Evolutionary conservation across 345 rosid genomes (phyloP).

Genomic region (Adansonia digitata): DNA sequence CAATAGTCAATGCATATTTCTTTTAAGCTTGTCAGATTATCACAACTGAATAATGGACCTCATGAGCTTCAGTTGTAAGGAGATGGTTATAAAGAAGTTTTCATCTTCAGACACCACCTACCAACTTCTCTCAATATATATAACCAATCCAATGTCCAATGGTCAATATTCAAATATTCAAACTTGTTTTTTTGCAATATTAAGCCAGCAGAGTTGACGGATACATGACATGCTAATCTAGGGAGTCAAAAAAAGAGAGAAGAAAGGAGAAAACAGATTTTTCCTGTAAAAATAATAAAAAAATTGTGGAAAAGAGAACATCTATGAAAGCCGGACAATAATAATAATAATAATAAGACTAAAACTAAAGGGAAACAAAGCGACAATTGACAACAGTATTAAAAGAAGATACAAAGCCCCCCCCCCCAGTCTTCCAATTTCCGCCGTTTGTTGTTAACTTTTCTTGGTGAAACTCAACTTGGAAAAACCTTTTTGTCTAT

Average conservation of each 20-base stretch:
- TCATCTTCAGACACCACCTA: background rate
- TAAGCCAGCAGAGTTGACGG: constrained; percentile 1
- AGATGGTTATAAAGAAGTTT: background rate
- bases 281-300: background rate
- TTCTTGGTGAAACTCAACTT: constrained; percentile 10
- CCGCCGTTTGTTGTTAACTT: constrained; percentile 9
- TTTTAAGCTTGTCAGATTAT: background rate
- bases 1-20: background rate
- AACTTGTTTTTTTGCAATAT: background rate
- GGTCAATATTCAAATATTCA: background rate
- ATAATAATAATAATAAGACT: background rate
- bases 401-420: constrained; percentile 31
- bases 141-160: background rate
- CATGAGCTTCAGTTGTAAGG: constrained; percentile 3
- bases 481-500: constrained; percentile 6
- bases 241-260: background rate
- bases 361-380: background rate
- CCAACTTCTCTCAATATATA: background rate
- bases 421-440: background rate
- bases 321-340: background rate
- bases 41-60: background rate
- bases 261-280: no score
- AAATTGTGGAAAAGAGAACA: constrained; percentile 8
- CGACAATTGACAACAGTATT: constrained; percentile 14
- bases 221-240: background rate